These are phyloP conservation scores for Blastobotrys persicus DNA, from an alignment of 1,139 yeast genomes.

Conservation along the genomic window DNA sequence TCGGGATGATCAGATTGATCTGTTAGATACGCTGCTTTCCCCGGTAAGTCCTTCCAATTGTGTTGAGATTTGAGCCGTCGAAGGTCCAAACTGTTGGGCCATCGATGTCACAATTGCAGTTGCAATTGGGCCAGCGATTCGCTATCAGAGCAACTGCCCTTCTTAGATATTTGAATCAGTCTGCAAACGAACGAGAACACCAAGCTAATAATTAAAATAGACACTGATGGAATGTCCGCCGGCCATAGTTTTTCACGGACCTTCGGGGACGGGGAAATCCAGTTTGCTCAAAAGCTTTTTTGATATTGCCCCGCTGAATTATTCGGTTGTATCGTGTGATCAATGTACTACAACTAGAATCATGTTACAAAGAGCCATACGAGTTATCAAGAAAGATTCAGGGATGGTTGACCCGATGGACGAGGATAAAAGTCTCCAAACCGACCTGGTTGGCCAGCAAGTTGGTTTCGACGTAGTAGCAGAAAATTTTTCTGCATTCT, in stretches of 20 bases:
- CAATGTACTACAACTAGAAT: slow-evolving; percentile 39
- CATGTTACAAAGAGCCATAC: slow-evolving; percentile 37
- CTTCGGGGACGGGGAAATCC: slow-evolving; percentile 37
- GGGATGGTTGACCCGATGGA: neutral
- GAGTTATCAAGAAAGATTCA: slow-evolving; percentile 27
- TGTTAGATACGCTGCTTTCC: slow-evolving; percentile 26
- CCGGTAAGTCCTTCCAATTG: neutral
- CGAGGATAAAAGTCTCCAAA: neutral
- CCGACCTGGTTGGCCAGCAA: slow-evolving; percentile 23
- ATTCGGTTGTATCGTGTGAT: slow-evolving; percentile 35
- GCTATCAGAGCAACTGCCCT: no score
- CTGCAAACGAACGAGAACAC: neutral
- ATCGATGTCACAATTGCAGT: no score
- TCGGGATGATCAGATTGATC: slow-evolving; percentile 25
- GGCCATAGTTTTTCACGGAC: slow-evolving; percentile 36
- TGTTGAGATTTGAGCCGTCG: neutral
- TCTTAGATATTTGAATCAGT: no score
- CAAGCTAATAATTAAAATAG: slow-evolving; percentile 10
- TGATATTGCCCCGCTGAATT: slow-evolving; percentile 18
- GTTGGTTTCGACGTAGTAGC: slow-evolving; percentile 30
- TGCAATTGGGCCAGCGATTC: no score
- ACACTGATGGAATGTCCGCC: slow-evolving; percentile 26
- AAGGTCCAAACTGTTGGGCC: neutral
- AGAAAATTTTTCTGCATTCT: slow-evolving; percentile 51
- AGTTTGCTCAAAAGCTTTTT: slow-evolving; percentile 26